Conservation (phyloP, 2,329 filamentous ascomycete genomes). For the Aspergillus niger region DNA sequence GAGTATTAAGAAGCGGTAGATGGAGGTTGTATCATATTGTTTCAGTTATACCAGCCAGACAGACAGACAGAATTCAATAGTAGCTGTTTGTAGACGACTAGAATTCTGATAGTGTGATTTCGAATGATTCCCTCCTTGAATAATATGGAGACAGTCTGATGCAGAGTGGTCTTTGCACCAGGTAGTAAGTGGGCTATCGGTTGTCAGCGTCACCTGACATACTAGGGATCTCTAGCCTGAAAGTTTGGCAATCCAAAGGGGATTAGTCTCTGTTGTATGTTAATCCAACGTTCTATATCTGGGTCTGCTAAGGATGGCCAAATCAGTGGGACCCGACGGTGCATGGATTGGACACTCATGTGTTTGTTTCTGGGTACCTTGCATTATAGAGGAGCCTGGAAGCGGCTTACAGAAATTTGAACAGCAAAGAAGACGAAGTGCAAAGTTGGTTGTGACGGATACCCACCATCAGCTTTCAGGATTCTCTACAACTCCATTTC, state of each 20-base stretch:
- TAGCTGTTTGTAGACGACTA: background rate
- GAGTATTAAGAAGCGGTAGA: slow-evolving; percentile 68
- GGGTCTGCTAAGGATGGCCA: background rate
- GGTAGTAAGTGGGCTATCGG: background rate
- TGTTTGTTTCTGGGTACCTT: background rate
- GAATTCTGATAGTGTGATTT: background rate
- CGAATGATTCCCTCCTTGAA: no score
- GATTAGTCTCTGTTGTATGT: background rate
- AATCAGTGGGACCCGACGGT: background rate
- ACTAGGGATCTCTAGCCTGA: background rate
- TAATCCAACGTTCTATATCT: background rate
- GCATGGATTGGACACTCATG: background rate
- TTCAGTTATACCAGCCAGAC: slow-evolving; percentile 8
- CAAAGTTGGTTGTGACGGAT: background rate
- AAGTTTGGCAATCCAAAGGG: background rate
- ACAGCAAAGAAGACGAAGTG: background rate
- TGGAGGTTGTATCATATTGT: slow-evolving; percentile 18
- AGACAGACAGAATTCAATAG: background rate
- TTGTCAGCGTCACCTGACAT: background rate
- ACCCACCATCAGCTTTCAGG: no score
- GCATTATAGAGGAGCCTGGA: background rate
- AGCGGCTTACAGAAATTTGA: background rate
- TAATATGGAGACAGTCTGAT: no score
- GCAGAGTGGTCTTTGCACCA: background rate
- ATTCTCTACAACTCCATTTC: no score